These are phyloP conservation scores for Tuber melanosporum DNA, from an alignment of 495 filamentous ascomycete species.

Conservation along the genomic window DNA sequence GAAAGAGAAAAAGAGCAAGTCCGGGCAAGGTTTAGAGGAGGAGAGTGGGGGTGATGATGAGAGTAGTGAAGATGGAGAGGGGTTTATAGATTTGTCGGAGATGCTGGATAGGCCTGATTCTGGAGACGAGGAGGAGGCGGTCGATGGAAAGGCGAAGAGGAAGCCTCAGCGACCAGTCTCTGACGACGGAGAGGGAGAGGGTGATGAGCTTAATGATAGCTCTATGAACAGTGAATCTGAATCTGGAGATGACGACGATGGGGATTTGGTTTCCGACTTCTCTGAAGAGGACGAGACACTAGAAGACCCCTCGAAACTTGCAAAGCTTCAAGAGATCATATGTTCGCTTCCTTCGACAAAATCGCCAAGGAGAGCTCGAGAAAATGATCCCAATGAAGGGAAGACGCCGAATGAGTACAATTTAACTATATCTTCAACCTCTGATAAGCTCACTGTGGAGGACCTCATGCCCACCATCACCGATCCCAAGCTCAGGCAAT, in stretches of 20 bases:
- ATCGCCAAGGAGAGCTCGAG: slow-evolving; percentile 33
- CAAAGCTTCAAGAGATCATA: slow-evolving; percentile 63
- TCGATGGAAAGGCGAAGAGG: slow-evolving; percentile 6
- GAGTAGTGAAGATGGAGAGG: slow-evolving; percentile 44
- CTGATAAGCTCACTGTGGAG: slow-evolving; percentile 70
- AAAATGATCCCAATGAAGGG: slow-evolving; percentile 41
- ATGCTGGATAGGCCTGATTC: slow-evolving; percentile 39
- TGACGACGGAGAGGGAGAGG: slow-evolving; percentile 57
- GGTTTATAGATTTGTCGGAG: slow-evolving; percentile 27
- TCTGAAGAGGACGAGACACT: slow-evolving; percentile 57
- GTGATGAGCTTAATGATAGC: slow-evolving; percentile 40
- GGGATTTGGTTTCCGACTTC: slow-evolving; percentile 49
- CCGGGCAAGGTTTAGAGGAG: slow-evolving; percentile 39
- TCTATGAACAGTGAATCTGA: slow-evolving; percentile 44
- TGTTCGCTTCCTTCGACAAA: slow-evolving; percentile 51
- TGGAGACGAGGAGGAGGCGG: slow-evolving; percentile 4
- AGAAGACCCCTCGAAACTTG: slow-evolving; percentile 55
- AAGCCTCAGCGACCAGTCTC: slow-evolving; percentile 42
- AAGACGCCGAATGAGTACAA: slow-evolving; percentile 41
- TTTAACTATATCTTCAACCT: slow-evolving; percentile 35
- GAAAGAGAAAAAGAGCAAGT: slow-evolving; percentile 44
- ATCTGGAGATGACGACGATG: slow-evolving; percentile 48
- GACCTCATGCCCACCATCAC: slow-evolving; percentile 69
- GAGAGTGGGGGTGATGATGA: slow-evolving; percentile 51
- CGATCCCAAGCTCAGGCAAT: slow-evolving; percentile 69